Percentiles rank a stretch among this genome's conserved stretches.
These are phyloP conservation scores for Dentiscutata heterogama DNA, from an alignment of 371 early-diverging fungal genomes.

Conservation along the genomic window DNA sequence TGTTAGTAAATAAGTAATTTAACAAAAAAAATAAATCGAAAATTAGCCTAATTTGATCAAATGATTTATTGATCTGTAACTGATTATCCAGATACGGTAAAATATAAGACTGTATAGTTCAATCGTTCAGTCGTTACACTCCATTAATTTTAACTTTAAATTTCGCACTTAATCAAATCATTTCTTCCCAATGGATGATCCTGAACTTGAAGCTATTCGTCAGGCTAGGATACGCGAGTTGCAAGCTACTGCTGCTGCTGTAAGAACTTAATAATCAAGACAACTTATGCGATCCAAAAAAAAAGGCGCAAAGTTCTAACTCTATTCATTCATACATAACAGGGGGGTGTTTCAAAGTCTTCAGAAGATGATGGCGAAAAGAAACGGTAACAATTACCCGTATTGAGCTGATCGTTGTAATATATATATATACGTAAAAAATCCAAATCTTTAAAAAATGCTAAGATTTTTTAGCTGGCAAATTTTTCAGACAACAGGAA, in stretches of 20 bases:
- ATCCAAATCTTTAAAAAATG: neutral
- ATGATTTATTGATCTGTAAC: too few species aligned
- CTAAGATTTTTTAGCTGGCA: slow-evolving; percentile 2
- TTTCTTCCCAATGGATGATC: slow-evolving; percentile 77
- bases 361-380: slow-evolving; percentile 56
- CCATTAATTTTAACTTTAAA: too few species aligned
- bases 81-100: too few species aligned
- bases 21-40: too few species aligned
- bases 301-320: neutral
- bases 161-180: neutral
- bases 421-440: neutral
- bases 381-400: slow-evolving; percentile 48
- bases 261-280: slow-evolving; percentile 13
- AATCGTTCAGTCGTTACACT: too few species aligned
- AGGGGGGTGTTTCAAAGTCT: slow-evolving; percentile 50
- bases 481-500: slow-evolving; percentile 72
- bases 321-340: slow-evolving; percentile 33
- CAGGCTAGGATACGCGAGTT: slow-evolving; percentile 81
- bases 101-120: too few species aligned
- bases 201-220: slow-evolving; percentile 87
- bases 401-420: neutral
- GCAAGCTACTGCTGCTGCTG: slow-evolving; percentile 53
- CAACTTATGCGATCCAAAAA: neutral
- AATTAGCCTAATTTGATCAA: too few species aligned
- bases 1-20: too few species aligned